Conservation (phyloP, 257 asterid species). For the Fraxinus cuspidata region DNA sequence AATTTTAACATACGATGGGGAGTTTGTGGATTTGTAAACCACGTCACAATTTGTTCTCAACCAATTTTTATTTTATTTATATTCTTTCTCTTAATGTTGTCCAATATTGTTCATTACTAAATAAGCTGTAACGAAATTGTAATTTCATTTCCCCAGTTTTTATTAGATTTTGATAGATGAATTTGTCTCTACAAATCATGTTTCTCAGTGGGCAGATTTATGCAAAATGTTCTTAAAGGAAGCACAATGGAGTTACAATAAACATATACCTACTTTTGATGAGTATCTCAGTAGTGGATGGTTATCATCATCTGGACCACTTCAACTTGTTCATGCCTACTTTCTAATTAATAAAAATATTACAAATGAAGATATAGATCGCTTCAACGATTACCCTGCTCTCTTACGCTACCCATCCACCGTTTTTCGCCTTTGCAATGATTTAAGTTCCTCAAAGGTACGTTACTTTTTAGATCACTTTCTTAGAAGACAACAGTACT, state of each 20-base stretch:
- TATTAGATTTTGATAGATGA: neutral
- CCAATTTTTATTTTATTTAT: no score
- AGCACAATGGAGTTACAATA: constrained; percentile 23
- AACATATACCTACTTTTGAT: constrained; percentile 17
- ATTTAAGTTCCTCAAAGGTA: constrained; percentile 22
- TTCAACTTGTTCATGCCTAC: constrained; percentile 33
- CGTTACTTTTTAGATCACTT: neutral
- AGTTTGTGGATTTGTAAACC: no score
- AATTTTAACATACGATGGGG: no score
- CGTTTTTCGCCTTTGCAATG: constrained; percentile 28
- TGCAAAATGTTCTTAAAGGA: constrained; percentile 26
- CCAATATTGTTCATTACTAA: neutral
- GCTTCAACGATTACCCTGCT: constrained; percentile 12
- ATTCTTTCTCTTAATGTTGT: no score
- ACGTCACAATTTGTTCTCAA: no score
- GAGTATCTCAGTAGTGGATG: constrained; percentile 34
- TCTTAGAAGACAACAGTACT: neutral
- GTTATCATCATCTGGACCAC: constrained; percentile 33
- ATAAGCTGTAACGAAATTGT: no score
- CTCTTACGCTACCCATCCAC: constrained; percentile 15
- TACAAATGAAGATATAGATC: constrained; percentile 23
- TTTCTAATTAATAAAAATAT: constrained; percentile 22
- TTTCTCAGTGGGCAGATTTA: constrained; percentile 36
- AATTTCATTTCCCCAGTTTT: no score
- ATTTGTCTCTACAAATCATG: neutral